Evolutionary conservation across 1,284 basidiomycete genomes (phyloP).

Genomic region (Cystobasidium pallidum): DNA sequence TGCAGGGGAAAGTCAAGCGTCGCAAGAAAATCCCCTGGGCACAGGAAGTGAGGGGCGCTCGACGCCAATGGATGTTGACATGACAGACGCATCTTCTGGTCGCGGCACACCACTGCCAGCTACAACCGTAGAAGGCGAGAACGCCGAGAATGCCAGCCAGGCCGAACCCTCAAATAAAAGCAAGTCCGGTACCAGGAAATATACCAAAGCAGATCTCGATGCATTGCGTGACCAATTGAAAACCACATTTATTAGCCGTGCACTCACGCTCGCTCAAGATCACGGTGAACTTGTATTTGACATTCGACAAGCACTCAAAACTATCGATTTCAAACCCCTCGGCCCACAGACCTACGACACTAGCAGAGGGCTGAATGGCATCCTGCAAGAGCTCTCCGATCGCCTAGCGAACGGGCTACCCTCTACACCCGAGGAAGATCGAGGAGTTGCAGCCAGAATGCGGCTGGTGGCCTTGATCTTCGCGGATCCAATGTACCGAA

Average conservation of each 20-base stretch:
- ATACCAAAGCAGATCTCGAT: conserved; percentile 61
- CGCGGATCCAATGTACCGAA: conserved; percentile 50
- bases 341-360: conserved; percentile 25
- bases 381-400: conserved; percentile 43
- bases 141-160: conserved; percentile 46
- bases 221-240: conserved; percentile 65
- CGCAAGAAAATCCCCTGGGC: not conserved
- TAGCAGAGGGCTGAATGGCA: conserved; percentile 41
- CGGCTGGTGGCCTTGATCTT: conserved; percentile 40
- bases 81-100: conserved; percentile 2
- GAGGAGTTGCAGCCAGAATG: conserved; percentile 32
- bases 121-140: conserved; percentile 49
- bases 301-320: conserved; percentile 65
- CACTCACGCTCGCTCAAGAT: conserved; percentile 79
- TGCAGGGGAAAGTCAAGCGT: conserved; percentile 45
- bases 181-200: conserved; percentile 54
- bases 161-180: conserved; percentile 39
- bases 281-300: conserved; percentile 88
- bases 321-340: conserved; percentile 49
- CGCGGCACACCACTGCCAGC: conserved; percentile 25
- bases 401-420: conserved; percentile 43
- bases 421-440: conserved; percentile 46
- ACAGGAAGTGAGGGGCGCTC: not conserved
- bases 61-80: conserved; percentile 18
- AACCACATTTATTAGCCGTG: conserved; percentile 67